Base-by-base conservation (phyloP, 2,329 filamentous ascomycete genomes). In the Phialophora macrospora region DNA sequence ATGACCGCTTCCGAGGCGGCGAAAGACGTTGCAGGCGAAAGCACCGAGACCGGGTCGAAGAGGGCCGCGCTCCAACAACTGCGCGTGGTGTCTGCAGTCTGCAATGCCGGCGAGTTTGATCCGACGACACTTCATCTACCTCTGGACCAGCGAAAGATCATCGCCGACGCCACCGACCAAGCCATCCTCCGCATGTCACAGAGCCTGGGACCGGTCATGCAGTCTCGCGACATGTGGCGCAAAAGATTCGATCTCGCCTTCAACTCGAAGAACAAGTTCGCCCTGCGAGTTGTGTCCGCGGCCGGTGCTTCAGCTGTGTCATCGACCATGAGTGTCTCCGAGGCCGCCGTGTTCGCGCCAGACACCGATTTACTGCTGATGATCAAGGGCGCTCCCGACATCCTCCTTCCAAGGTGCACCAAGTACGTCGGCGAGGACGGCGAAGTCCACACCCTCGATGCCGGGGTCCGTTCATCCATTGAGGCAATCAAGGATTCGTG, bases 211-310 rank as follows among this genome's bases (percentile, higher is more conserved):
- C 79, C 85, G 0, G 86, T 91, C 0, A 77, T 82, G 0, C 83
- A 89, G 58, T 78, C 90, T 4, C 84, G 87, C 7, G 80, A 82
- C 14, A 80, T 83, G 68, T 92, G 89, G 88, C 83, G 84, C 59
- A 87, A 85, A 60, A 83, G 85, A 1, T 92, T 87, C 71, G 87
- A 90, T 61, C 80, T 91, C 30, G 85, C 88, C 0, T 93, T 93
- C 76, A 93, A 93, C 79, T 91, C 88, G 78, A 91, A 91, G 80
- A 93, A 92, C 78, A 93, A 93, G 77, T 93, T 88, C 74, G 93
- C 92, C 87, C 85, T 93, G 62, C 83, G 86, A 38, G 83, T 88
- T 0, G 84, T 89, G 56, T 80, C 80, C 11, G 74, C 74, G 0
- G 63, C 65, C 8, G 65, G 72, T 7, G 58, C 68, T 8, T 49